phyloP scores from a whole-genome alignment of 225 moss, liverwort and hornwort species.

The Takakia lepidozioides region DNA sequence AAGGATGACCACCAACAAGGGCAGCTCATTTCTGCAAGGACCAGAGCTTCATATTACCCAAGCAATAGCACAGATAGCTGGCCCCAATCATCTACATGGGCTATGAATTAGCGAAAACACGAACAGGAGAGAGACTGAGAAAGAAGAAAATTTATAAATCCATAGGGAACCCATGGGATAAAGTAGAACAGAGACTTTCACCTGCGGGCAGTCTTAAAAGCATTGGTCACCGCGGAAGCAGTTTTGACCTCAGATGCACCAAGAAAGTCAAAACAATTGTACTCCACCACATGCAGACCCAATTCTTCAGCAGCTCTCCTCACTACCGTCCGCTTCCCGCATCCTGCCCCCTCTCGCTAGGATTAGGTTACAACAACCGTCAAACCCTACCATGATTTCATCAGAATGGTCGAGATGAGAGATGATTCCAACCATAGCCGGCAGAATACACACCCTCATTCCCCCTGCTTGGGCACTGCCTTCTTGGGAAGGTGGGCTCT shows the following conservation, averaged over 20 bases:
- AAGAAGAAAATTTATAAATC: background rate
- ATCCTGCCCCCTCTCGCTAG: constrained; percentile 33
- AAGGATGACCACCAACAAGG: too few species aligned
- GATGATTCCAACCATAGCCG: too few species aligned
- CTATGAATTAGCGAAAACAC: too few species aligned
- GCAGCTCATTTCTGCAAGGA: too few species aligned
- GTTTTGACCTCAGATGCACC: constrained; percentile 84
- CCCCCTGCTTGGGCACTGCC: too few species aligned
- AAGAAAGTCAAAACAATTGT: constrained; percentile 89
- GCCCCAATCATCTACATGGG: too few species aligned
- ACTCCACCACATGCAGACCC: constrained; percentile 80
- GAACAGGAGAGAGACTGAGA: background rate
- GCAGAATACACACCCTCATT: too few species aligned
- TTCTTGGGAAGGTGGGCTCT: too few species aligned
- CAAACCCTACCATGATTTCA: background rate
- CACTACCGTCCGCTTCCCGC: constrained; percentile 72
- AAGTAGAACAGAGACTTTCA: constrained; percentile 12
- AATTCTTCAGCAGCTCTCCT: constrained; percentile 80
- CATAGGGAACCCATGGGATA: background rate
- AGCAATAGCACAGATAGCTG: too few species aligned
- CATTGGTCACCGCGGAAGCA: constrained; percentile 54
- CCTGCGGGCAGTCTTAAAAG: constrained; percentile 87
- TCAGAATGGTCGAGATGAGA: too few species aligned
- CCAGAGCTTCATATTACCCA: too few species aligned
- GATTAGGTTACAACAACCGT: background rate